Conservation (phyloP, 2,329 filamentous ascomycete species). For the Penicillium sp. region DNA sequence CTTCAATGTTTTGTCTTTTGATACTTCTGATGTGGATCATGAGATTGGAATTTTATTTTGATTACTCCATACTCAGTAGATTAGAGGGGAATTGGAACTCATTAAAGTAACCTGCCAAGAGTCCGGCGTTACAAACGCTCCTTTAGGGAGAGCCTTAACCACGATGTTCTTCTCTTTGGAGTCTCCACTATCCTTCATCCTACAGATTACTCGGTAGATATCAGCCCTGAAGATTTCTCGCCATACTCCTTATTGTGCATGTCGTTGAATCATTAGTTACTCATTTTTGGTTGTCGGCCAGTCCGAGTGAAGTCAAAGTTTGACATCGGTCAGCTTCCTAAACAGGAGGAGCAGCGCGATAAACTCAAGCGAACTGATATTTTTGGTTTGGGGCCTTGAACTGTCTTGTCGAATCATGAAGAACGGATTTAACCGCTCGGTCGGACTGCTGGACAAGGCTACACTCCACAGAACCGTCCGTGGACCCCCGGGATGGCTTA, state of each 20-base stretch:
- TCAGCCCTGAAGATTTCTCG: neutral
- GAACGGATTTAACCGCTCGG: neutral
- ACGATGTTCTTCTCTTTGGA: neutral
- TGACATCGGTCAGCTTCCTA: neutral
- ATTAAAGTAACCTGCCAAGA: neutral
- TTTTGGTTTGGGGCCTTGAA: neutral
- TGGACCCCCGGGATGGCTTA: neutral
- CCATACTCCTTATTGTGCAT: too few relatives aligned
- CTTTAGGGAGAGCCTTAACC: neutral
- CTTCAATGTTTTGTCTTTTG: too few relatives aligned
- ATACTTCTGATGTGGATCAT: too few relatives aligned
- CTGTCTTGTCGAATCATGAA: neutral
- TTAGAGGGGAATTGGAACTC: too few relatives aligned
- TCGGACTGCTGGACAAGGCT: slow-evolving; percentile 2
- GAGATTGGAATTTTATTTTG: too few relatives aligned
- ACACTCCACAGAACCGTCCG: slow-evolving; percentile 3
- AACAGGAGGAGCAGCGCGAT: neutral
- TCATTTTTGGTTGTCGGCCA: neutral
- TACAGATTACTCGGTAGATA: too few relatives aligned
- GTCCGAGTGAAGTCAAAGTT: neutral
- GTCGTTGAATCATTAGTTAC: too few relatives aligned
- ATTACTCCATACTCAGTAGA: too few relatives aligned
- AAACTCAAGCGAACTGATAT: neutral
- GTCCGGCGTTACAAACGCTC: neutral
- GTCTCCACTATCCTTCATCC: slow-evolving; percentile 4